Base-by-base conservation (phyloP, 2,329 filamentous ascomycete genomes). In the Xylariaceae sp. region DNA sequence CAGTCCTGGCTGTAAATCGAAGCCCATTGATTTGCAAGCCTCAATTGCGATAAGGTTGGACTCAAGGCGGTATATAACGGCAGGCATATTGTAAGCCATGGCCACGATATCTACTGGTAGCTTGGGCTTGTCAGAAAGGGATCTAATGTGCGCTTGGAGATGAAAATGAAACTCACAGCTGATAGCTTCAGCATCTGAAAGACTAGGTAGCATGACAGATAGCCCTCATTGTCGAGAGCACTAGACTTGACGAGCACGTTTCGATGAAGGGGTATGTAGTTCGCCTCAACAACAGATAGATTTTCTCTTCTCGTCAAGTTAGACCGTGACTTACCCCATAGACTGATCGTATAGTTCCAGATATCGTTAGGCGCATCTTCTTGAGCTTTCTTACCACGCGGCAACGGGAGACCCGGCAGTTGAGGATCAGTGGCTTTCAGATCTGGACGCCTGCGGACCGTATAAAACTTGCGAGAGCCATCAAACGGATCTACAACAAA, bases 1-100 rank as follows among this genome's bases (percentile, higher is more conserved):
- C 34, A 95, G 77, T 1, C 82, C 79, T 0, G 89, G 82, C 0
- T 79, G 77, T 11, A 96, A 81, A 0, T 80, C 68, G 0, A 97
- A 77, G 2, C 80, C 81, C 0, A 97, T 74, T 15, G 83, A 72
- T 1, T 80, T 72, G 64, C 87, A 91, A 0, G 87, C 89, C 63
- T 99, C 93, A 0, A 89, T 73, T 0, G 88, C 85, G 63, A 97
- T 89, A 3, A 97, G 78, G 59, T 87, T 88, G 0, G 88, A 87
- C 65, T 99, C 92, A 5, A 97, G 75, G 8, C 91, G 85, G 69
- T 91, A 87, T 44, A 97, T 89, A 45, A 96, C 88, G 0, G 91
- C 88, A 0, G 94, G 93, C 60, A 97, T 86, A 0, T 85, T 78
- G 67, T 92, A 85, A 15, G 84, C 86, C 77, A 90, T 90, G 3